A percentile compares a stretch with the other conserved stretches of the same genome.
Conservation (phyloP, 331 rosid species). For the Saraca asoca region DNA sequence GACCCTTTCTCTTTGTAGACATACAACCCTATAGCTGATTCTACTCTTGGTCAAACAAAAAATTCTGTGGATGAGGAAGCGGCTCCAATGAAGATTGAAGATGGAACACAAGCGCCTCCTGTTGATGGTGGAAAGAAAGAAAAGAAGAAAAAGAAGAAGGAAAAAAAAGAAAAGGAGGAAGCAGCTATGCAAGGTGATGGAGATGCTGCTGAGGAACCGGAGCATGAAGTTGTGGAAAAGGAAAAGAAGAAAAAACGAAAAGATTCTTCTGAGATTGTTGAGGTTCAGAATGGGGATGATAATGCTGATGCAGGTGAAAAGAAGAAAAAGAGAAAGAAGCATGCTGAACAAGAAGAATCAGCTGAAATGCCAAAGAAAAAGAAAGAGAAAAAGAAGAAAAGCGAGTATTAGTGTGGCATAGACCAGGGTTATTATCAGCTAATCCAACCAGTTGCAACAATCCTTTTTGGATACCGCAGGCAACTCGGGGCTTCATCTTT, state of each 20-base stretch:
- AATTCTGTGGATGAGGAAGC: constrained; percentile 42
- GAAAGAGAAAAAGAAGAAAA: constrained; percentile 55
- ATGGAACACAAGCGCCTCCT: constrained; percentile 37
- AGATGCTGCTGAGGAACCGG: constrained; percentile 44
- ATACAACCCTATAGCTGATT: constrained; percentile 61
- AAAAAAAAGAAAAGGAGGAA: constrained; percentile 44
- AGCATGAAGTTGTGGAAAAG: constrained; percentile 48
- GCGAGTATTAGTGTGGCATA: constrained; percentile 13
- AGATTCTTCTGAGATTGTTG: constrained; percentile 45
- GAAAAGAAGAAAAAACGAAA: constrained; percentile 82
- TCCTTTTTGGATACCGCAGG: too few relatives aligned
- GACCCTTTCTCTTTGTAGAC: constrained; percentile 44
- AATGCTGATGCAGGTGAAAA: constrained; percentile 48
- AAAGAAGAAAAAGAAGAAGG: constrained; percentile 60
- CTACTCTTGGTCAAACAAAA: constrained; percentile 40
- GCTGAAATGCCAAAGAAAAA: constrained; percentile 62
- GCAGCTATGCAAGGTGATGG: constrained; percentile 31
- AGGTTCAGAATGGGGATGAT: constrained; percentile 43
- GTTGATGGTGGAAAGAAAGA: constrained; percentile 39
- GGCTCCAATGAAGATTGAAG: constrained; percentile 8
- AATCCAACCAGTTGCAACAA: too few relatives aligned
- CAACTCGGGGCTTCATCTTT: too few relatives aligned
- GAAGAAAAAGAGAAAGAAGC: constrained; percentile 72
- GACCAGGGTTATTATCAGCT: background rate
- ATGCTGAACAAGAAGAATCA: constrained; percentile 53